Evolutionary conservation across 2,329 filamentous ascomycete species (phyloP).

Genomic region (Neurospora sp.): DNA sequence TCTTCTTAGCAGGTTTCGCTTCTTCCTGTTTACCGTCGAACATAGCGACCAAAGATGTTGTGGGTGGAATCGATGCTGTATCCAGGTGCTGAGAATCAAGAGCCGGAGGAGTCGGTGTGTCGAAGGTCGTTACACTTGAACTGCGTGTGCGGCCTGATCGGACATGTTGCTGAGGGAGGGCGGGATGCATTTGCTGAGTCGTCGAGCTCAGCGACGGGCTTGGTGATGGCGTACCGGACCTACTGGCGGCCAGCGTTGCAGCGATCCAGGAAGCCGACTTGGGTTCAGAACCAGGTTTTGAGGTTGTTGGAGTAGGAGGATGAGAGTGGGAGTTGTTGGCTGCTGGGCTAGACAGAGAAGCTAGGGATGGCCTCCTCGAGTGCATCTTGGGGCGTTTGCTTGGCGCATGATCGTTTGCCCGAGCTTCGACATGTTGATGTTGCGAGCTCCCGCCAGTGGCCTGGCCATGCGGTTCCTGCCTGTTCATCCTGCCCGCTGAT

Average conservation of each 20-base stretch:
- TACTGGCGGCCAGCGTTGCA: conserved; percentile 50
- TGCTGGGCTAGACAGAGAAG: conserved; percentile 12
- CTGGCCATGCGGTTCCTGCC: conserved; percentile 11
- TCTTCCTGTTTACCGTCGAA: conserved; percentile 45
- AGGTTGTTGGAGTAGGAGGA: conserved; percentile 8
- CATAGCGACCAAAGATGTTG: conserved; percentile 55
- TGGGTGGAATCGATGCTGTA: conserved; percentile 49
- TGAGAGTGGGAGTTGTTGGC: conserved; percentile 1
- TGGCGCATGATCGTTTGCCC: not conserved
- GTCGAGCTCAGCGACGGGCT: conserved; percentile 22
- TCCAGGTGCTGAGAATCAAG: conserved; percentile 28
- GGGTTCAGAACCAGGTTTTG: conserved; percentile 21
- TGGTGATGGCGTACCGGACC: conserved; percentile 43
- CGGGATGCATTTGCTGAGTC: conserved; percentile 10
- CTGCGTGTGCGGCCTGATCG: not conserved
- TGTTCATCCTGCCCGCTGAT: conserved; percentile 13
- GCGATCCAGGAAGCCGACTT: conserved; percentile 49
- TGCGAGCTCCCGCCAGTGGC: not conserved
- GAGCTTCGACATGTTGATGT: not conserved
- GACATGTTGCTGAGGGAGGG: not conserved
- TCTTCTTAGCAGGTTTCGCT: conserved; percentile 26
- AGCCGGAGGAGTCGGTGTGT: not conserved
- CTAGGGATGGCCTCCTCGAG: conserved; percentile 6
- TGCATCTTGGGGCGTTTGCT: not conserved
- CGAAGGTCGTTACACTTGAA: conserved; percentile 16